Conservation (phyloP, 306 rosid genomes). For the Prunus dulcis region DNA sequence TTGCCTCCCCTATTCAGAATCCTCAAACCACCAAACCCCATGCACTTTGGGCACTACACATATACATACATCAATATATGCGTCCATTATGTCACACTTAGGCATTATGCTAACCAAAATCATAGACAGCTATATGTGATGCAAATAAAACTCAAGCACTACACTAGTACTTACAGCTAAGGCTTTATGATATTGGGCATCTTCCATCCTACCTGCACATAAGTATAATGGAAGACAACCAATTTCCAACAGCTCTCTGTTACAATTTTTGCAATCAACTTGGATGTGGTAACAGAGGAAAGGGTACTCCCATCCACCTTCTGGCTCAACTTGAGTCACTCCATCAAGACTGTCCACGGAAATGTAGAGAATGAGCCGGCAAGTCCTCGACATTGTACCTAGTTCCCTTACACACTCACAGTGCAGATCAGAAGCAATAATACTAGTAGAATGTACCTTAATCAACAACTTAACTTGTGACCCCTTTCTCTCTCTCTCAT, state of each 20-base stretch:
- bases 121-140: not conserved
- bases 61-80: too few relatives aligned
- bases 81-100: not conserved
- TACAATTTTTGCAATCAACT: not conserved
- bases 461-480: not conserved
- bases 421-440: not conserved
- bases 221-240: not conserved
- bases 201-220: not conserved
- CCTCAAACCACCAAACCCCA: not conserved
- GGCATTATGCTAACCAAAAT: not conserved
- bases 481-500: not conserved
- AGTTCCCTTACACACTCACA: not conserved
- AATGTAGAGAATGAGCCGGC: not conserved
- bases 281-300: not conserved
- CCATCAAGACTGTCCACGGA: not conserved
- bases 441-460: not conserved
- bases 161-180: not conserved
- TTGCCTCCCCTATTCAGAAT: not conserved
- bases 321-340: not conserved
- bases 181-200: not conserved
- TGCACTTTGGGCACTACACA: not conserved
- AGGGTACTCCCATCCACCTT: not conserved
- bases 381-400: not conserved
- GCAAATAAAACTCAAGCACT: not conserved
- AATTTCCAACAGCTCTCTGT: not conserved